Base-by-base conservation (phyloP, 768 basidiomycete species). In the Crepidotus variabilis region DNA sequence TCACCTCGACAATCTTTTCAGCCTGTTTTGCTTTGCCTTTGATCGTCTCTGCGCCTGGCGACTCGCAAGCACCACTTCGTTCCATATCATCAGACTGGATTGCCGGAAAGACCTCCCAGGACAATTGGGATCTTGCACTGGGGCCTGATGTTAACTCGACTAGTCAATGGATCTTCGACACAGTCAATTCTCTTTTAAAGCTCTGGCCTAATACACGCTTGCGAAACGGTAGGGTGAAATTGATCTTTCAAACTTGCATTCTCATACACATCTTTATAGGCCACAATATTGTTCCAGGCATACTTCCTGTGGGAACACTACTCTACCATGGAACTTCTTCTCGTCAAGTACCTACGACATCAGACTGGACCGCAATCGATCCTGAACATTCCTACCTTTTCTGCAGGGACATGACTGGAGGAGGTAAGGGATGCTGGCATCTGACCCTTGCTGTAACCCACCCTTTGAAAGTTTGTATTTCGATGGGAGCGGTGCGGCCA, bases 401-500 rank as follows among this genome's bases (percentile, higher is more conserved):
- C 60, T 78, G 78, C 56, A 47, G 43, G 16, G n/a, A n/a, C n/a
- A n/a, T n/a, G n/a, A 43, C 51, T 9, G 11, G 34, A 6, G 14
- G 16, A 22, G 8, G 24, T n/a, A 39, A n/a, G n/a, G n/a, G n/a
- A 18, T 9, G 18, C 20, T 16, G 75, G 74, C 75, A 74, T 22
- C 64, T 78, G 16, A 78, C 76, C 5, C 56, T 76, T 5, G 70
- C 71, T 11, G 56, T 70, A 3, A 67, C 69, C 2, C 70, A 77
- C 1, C 64, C 78, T 1, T 62, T 83, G 23, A 78, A 75, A 39
- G 63, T 82, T 2, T 82, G 6, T 81, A 82, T 57, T 82, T 83
- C 43, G 82, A 84, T 51, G 81, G 82, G 0, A 77, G 66, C 45
- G 79, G 80, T 51, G 80, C 76, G 0, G 74, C 71, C 0, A 81